Base-by-base conservation (phyloP, 2,329 filamentous ascomycete genomes). In the Phialocephala subalpina region DNA sequence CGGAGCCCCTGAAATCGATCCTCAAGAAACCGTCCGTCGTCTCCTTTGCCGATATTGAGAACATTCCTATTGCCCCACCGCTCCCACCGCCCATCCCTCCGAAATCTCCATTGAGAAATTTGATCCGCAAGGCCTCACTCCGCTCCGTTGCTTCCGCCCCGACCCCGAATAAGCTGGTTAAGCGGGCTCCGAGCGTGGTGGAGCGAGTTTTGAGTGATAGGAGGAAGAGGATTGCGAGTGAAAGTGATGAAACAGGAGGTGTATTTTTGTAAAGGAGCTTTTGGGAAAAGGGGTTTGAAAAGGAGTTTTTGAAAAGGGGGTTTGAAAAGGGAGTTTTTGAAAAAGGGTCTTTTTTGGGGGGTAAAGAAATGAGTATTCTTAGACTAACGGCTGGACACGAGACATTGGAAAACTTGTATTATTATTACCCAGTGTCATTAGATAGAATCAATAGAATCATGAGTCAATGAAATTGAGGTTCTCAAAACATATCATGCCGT, bases 171-270 rank as follows among this genome's bases (percentile, higher is more conserved):
- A 33, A 33, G 29, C 9, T 33, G 29, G 29, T 33, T 33, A 33
- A 33, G 29, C 29, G 29, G 9, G 29, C 29, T 33, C 29, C 29
- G 4, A 33, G 29, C 29, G 29, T 87, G 82, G 84, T 87, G 8
- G 84, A 87, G 60, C 65, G 83, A 58, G 87, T 87, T 71, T 76
- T 87, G 33, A 85, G 78, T 66, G 84, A 80, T 56, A 79, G 84
- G 20, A 79, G 81, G 18, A 81, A 75, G 67, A 78, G 79, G 14
- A 79, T 81, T 42, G 73, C 77, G 27, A 80, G 79, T 14, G 80
- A 79, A 7, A 79, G 77, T 58, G 77, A 78, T 3, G 78, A 80
- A 6, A 72, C 72, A n/a, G 73, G 64, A 3, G 52, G 47, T 27
- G 60, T 38, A 45, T 67, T 69, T 42, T 45, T 69, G 49, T 70